These are phyloP conservation scores for Blastobotrys apis DNA, from an alignment of 1,139 yeast species.

Conservation along the genomic window DNA sequence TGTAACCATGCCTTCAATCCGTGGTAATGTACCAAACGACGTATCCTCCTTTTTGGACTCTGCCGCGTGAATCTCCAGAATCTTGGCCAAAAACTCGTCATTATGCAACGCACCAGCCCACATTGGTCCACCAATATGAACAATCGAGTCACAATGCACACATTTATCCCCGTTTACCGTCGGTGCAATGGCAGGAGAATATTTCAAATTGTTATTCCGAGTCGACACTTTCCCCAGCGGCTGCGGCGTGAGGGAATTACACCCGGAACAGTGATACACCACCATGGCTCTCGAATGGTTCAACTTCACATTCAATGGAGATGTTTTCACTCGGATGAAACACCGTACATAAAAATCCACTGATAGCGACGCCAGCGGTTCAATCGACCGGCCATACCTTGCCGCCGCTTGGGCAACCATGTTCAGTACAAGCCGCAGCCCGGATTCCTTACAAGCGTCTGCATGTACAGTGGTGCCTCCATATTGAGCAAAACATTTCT, in stretches of 20 bases:
- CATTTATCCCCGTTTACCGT: slow-evolving; percentile 52
- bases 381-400: slow-evolving; percentile 78
- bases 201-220: slow-evolving; percentile 38
- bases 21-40: slow-evolving; percentile 68
- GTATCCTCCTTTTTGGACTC: slow-evolving; percentile 39
- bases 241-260: slow-evolving; percentile 69
- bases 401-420: slow-evolving; percentile 82
- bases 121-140: slow-evolving; percentile 94
- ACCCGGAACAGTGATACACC: slow-evolving; percentile 81
- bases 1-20: slow-evolving; percentile 90
- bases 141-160: slow-evolving; percentile 60
- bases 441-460: slow-evolving; percentile 91
- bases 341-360: slow-evolving; percentile 91
- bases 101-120: slow-evolving; percentile 82
- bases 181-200: slow-evolving; percentile 54
- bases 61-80: slow-evolving; percentile 50
- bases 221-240: slow-evolving; percentile 50
- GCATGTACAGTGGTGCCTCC: slow-evolving; percentile 86
- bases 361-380: slow-evolving; percentile 77
- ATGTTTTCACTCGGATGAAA: slow-evolving; percentile 67
- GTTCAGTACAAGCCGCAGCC: slow-evolving; percentile 74
- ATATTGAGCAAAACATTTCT: slow-evolving; percentile 87
- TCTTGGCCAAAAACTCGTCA: slow-evolving; percentile 55
- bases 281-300: slow-evolving; percentile 62
- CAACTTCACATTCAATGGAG: slow-evolving; percentile 80